Evolutionary conservation across 345 rosid species (phyloP).

Genomic region (Theobroma cacao): DNA sequence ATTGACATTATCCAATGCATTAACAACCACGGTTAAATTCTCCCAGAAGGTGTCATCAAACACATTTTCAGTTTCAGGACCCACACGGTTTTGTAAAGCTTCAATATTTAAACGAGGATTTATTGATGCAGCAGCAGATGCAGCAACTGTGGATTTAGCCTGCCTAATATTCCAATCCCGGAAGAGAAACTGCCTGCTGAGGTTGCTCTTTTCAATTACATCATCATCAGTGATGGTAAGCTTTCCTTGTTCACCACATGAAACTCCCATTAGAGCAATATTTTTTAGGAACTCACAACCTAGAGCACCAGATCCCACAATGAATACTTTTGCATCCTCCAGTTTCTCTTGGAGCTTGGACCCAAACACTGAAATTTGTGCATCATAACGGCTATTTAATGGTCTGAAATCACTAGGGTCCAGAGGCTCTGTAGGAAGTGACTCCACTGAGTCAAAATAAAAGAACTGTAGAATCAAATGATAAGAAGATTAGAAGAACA

Average conservation of each 20-base stretch:
- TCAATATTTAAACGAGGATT: constrained; percentile 73
- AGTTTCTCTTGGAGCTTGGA: constrained; percentile 88
- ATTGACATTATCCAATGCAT: constrained; percentile 94
- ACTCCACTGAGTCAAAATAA: constrained; percentile 94
- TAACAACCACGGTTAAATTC: constrained; percentile 71
- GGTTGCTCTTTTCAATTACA: constrained; percentile 98
- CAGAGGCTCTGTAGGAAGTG: constrained; percentile 74
- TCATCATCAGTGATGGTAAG: constrained; percentile 98
- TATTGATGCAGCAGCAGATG: constrained; percentile 80
- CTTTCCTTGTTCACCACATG: constrained; percentile 80
- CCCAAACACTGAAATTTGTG: constrained; percentile 98
- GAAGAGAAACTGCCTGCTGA: constrained; percentile 96
- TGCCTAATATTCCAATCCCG: constrained; percentile 99
- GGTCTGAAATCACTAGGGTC: constrained; percentile 72
- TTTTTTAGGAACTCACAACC: constrained; percentile 98
- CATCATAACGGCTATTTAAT: constrained; percentile 83
- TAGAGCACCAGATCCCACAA: constrained; percentile 96
- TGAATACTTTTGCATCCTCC: constrained; percentile 77
- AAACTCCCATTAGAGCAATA: constrained; percentile 92
- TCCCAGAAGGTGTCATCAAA: constrained; percentile 94
- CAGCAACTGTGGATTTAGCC: constrained; percentile 98
- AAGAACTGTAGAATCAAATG: constrained; percentile 59
- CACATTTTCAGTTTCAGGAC: constrained; percentile 92
- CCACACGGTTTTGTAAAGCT: constrained; percentile 93
- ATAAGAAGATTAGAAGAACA: constrained; percentile 17